phyloP scores from a whole-genome alignment of 441 rosid species.

The Pelargonium fulgidum region DNA sequence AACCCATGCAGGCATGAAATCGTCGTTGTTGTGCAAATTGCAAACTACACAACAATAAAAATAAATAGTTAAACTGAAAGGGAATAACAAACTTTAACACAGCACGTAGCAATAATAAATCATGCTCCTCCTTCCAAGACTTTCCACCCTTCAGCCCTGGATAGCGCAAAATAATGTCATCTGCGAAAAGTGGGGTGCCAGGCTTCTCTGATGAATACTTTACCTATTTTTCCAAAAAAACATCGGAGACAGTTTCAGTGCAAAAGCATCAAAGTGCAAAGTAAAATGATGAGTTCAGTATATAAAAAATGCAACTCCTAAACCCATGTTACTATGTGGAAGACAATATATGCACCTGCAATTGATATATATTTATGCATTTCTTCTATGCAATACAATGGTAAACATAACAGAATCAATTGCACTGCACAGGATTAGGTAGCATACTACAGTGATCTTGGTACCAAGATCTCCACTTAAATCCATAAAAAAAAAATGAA shows the following conservation, averaged over 20 bases:
- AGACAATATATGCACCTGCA: not conserved
- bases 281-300: not conserved
- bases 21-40: too few relatives aligned
- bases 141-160: conserved; percentile 82
- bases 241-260: too few relatives aligned
- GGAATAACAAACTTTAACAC: conserved; percentile 61
- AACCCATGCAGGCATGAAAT: too few relatives aligned
- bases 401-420: not conserved
- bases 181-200: conserved; percentile 43
- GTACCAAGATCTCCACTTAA: too few relatives aligned
- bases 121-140: conserved; percentile 92
- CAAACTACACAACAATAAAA: not conserved
- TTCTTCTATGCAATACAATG: not conserved
- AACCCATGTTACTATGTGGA: not conserved
- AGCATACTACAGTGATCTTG: too few relatives aligned
- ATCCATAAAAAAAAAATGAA: too few relatives aligned
- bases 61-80: conserved; percentile 13
- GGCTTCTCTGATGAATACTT: conserved; percentile 50
- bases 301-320: not conserved
- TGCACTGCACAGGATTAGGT: conserved; percentile 1
- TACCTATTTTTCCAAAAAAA: conserved; percentile 42
- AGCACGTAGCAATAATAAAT: conserved; percentile 61
- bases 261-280: not conserved
- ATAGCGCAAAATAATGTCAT: conserved; percentile 59
- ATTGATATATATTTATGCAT: too few relatives aligned